A percentile compares a stretch with the other conserved stretches of the same genome.
phyloP scores from a whole-genome alignment of 108 stramenopile species.

The Asterionellopsis glacialis region DNA sequence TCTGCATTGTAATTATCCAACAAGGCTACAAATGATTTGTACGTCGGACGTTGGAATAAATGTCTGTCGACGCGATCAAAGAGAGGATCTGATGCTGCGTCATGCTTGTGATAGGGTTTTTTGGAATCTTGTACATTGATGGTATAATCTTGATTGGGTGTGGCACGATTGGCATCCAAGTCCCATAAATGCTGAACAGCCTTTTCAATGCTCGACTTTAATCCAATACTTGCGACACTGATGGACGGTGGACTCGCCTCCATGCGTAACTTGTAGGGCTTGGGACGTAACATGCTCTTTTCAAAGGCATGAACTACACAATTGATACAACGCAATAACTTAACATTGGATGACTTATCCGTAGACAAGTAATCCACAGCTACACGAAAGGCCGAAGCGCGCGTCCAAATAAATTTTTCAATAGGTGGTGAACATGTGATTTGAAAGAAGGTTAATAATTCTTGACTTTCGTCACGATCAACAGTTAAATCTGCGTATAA shows the following conservation, averaged over 20 bases:
- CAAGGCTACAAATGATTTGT: conserved; percentile 62
- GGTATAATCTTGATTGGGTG: conserved; percentile 62
- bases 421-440: conserved; percentile 30
- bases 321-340: conserved; percentile 56
- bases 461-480: conserved; percentile 35
- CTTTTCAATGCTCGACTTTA: background rate
- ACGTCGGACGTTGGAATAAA: conserved; percentile 70
- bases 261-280: background rate
- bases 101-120: conserved; percentile 75
- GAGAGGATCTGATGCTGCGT: conserved; percentile 75
- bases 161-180: conserved; percentile 80
- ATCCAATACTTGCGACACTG: background rate
- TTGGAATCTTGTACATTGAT: conserved; percentile 83
- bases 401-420: conserved; percentile 39
- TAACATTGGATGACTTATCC: conserved; percentile 42
- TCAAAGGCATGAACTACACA: conserved; percentile 63
- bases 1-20: conserved; percentile 80
- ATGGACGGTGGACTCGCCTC: background rate
- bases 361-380: conserved; percentile 39
- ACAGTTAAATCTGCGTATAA: conserved; percentile 33
- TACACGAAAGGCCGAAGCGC: conserved; percentile 54
- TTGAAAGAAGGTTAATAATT: conserved; percentile 26
- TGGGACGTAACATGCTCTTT: background rate
- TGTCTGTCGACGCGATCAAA: conserved; percentile 54
- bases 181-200: conserved; percentile 87